A percentile compares a stretch with the other conserved stretches of the same genome.
Conservation (phyloP, 805 yeast species). For the Zygoascus ofunaensis region DNA sequence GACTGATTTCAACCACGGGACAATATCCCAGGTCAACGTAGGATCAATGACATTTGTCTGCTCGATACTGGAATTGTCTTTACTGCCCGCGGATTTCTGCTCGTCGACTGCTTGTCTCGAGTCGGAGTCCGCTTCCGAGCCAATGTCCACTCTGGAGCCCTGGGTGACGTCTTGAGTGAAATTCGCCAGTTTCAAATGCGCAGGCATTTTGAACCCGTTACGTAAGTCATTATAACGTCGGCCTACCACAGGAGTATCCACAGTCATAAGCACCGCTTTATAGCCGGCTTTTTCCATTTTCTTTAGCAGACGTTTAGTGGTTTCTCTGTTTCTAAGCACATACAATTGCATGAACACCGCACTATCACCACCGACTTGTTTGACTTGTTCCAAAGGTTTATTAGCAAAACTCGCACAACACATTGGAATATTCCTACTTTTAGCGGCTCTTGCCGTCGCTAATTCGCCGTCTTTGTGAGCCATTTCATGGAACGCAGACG, state of each 20-base stretch:
- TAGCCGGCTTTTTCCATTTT: constrained; percentile 27
- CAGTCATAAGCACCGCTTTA: constrained; percentile 44
- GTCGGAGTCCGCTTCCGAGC: constrained; percentile 18
- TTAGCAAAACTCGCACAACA: constrained; percentile 23
- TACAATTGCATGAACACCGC: constrained; percentile 25
- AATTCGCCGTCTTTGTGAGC: constrained; percentile 28
- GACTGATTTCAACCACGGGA: constrained; percentile 24
- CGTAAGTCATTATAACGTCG: constrained; percentile 40
- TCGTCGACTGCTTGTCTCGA: constrained; percentile 14
- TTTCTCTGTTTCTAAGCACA: constrained; percentile 24
- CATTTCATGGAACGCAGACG: constrained; percentile 27
- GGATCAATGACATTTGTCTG: constrained; percentile 21
- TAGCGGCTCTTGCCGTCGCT: constrained; percentile 29
- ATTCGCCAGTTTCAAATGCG: constrained; percentile 24
- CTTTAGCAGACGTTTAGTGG: constrained; percentile 19
- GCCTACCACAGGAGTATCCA: constrained; percentile 49
- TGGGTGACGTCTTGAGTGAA: constrained; percentile 11
- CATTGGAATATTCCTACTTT: constrained; percentile 24
- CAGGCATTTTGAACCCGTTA: constrained; percentile 24
- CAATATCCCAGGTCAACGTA: constrained; percentile 24
- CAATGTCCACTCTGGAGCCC: constrained; percentile 19
- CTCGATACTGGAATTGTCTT: constrained; percentile 4
- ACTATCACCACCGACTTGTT: constrained; percentile 18
- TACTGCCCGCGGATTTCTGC: constrained; percentile 5
- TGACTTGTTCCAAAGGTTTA: constrained; percentile 22